Evolutionary conservation across 352 stramenopile genomes (phyloP), one percentile per base, ranked within the genome.

Genomic region (Globisporangium spinosum): DNA sequence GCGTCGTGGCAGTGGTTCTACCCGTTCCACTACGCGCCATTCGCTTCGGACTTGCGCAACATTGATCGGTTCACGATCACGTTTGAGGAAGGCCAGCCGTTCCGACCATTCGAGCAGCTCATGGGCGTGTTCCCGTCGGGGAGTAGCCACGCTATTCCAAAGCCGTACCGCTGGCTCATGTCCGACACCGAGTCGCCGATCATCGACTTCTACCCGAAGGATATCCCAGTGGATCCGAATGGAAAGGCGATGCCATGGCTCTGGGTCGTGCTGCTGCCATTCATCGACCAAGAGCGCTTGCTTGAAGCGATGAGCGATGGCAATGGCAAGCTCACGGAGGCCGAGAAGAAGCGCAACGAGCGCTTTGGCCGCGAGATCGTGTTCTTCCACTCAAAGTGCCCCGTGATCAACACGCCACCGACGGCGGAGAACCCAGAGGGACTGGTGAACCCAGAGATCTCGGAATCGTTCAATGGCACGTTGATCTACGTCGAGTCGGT

Each of bases 1-100:
- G 97, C 98, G 56, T 98, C 92, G 64, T 99, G 98, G 98, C 89
- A 97, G 53, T 99, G 98, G 98, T 99, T 99, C 75, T 99, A 98
- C 77, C 98, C 97, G 2, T 99, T 99, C 78, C 98, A 99, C 77
- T 99, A 99, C 80, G 96, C 97, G 0, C 95, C 95, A 2, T 95
- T 98, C 53, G 88, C 96, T 25, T 97, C 87, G 0, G 95, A 98
- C 72, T 77, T 98, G 70, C 90, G 80, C 47, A 94, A 96, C 66
- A 90, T 98, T 38, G 86, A 94, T 63, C 77, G 84, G 2, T 92
- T 91, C 29, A 82, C 87, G 63, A 98, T 99, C 65, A 82, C 89
- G 49, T 99, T 99, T 74, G 84, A 98, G 29, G 72, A 98, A 29
- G 97, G 97, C 22, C 72, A 94, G 70, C 98, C 98, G 2, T 98